phyloP scores from a whole-genome alignment of 352 stramenopile species.

The Globisporangium emineosum region DNA sequence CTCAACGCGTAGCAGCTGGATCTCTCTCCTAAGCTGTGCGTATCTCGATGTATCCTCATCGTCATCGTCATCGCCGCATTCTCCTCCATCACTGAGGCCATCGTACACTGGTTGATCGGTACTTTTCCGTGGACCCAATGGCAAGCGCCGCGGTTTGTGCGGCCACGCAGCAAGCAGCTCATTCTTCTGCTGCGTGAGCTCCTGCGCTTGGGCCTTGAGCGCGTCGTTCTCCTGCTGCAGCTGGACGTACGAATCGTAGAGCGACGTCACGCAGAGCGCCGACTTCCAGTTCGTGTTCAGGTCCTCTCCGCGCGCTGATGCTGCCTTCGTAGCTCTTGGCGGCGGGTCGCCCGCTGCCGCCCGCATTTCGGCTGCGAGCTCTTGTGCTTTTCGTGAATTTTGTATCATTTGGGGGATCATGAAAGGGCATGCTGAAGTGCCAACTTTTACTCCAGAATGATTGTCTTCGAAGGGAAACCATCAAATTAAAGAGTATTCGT shows the following conservation, averaged over 20 bases:
- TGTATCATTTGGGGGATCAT: not conserved
- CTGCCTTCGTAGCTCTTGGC: not conserved
- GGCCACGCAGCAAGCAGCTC: conserved; percentile 26
- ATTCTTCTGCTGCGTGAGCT: conserved; percentile 27
- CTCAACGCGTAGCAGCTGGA: conserved; percentile 47
- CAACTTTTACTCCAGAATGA: too few relatives aligned
- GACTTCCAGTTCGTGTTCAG: conserved; percentile 63
- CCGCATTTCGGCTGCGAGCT: not conserved
- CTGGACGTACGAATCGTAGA: conserved; percentile 72
- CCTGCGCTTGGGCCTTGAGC: conserved; percentile 28
- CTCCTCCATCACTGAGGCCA: not conserved
- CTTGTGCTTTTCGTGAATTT: not conserved
- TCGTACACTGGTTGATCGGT: conserved; percentile 12
- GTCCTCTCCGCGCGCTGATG: not conserved
- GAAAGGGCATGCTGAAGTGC: conserved; percentile 2
- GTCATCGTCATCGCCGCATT: conserved; percentile 20
- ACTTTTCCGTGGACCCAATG: not conserved
- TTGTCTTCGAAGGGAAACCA: too few relatives aligned
- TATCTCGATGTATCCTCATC: conserved; percentile 15
- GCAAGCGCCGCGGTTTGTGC: conserved; percentile 10
- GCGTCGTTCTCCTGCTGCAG: conserved; percentile 52
- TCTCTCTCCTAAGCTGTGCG: conserved; percentile 35
- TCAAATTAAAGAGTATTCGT: not conserved
- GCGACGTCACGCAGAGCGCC: conserved; percentile 67
- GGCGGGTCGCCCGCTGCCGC: not conserved